These are phyloP conservation scores for Jackrogersella multiformis DNA, from an alignment of 495 filamentous ascomycete genomes.

Conservation along the genomic window DNA sequence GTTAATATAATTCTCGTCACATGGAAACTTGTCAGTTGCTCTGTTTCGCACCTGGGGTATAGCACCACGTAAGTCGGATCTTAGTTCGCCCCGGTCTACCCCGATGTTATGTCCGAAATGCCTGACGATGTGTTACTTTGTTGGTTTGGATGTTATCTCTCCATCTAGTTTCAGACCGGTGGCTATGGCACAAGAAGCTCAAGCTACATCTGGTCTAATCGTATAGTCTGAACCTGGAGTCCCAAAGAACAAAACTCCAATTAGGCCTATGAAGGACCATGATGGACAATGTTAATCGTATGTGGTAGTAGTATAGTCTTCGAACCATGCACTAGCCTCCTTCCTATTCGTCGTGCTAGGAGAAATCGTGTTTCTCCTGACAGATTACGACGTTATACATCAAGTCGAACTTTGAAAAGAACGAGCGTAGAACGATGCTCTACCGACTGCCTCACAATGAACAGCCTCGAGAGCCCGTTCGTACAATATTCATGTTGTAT, in stretches of 20 bases:
- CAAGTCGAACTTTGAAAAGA: slow-evolving; percentile 3
- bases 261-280: too few relatives aligned
- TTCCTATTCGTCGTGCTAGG: background rate
- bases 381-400: slow-evolving; percentile 9
- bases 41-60: background rate
- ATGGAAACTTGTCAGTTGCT: background rate
- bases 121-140: background rate
- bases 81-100: background rate
- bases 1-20: background rate
- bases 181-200: background rate
- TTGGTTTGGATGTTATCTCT: background rate
- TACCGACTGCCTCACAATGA: background rate
- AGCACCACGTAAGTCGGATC: background rate
- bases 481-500: slow-evolving; percentile 7
- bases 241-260: background rate
- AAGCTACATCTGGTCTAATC: slow-evolving; percentile 5
- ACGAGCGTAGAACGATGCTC: background rate
- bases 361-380: background rate
- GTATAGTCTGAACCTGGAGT: background rate
- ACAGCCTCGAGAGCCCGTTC: background rate
- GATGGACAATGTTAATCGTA: too few relatives aligned
- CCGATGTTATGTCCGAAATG: background rate
- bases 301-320: background rate
- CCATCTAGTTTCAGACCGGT: background rate
- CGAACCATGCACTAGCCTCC: background rate